Conservation (phyloP, 140 eudicot genomes). For the Oenanthe javanica region DNA sequence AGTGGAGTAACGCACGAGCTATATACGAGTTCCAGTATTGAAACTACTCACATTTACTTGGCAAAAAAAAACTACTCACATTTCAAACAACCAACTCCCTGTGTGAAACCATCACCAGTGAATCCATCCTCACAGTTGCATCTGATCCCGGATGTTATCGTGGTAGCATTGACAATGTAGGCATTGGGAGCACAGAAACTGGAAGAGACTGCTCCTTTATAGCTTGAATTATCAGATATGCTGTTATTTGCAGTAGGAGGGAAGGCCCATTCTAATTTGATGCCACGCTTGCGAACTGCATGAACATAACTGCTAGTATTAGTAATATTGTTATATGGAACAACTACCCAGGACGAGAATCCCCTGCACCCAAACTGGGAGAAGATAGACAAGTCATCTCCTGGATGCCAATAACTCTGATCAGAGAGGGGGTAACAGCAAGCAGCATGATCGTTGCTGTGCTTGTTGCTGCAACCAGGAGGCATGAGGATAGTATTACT, state of each 20-base stretch:
- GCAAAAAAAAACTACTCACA: conserved; percentile 12
- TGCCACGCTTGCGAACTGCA: conserved; percentile 40
- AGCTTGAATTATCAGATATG: background rate
- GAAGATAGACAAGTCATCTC: conserved; percentile 49
- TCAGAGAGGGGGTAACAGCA: conserved; percentile 74
- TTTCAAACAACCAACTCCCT: conserved; percentile 66
- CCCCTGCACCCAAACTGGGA: conserved; percentile 76
- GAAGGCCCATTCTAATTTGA: conserved; percentile 83
- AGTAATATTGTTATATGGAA: conserved; percentile 9
- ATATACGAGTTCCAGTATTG: background rate
- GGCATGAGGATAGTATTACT: conserved; percentile 18
- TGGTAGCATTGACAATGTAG: conserved; percentile 33
- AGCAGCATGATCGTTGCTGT: conserved; percentile 20
- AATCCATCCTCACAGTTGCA: conserved; percentile 71
- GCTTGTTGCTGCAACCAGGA: conserved; percentile 27
- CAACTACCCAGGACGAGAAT: conserved; percentile 64
- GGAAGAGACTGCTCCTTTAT: conserved; percentile 8
- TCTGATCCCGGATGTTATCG: conserved; percentile 51
- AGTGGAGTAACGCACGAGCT: background rate
- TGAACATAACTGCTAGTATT: conserved; percentile 11
- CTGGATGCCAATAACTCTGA: conserved; percentile 49
- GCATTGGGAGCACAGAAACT: conserved; percentile 54
- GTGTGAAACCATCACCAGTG: conserved; percentile 61
- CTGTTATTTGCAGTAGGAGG: conserved; percentile 28
- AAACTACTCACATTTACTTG: conserved; percentile 20